Evolutionary conservation across 106 monocot species (phyloP).

Genomic region (Dioscorea alata): DNA sequence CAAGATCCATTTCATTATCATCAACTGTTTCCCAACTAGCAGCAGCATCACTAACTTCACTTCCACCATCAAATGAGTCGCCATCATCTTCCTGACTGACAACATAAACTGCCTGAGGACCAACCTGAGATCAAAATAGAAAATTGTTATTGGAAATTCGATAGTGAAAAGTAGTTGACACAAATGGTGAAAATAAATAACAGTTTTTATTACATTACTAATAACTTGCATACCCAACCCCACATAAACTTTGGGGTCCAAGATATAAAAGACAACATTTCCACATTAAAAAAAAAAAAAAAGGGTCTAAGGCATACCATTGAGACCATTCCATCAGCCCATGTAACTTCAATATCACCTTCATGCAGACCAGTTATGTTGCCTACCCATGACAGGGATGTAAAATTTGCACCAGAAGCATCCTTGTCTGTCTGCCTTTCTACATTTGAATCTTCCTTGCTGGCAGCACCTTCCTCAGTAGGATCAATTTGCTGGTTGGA

Average conservation of each 20-base stretch:
- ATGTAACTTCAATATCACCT: conserved; percentile 95
- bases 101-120: conserved; percentile 89
- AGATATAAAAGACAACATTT: too few species aligned
- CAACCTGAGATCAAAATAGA: conserved; percentile 34
- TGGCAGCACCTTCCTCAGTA: conserved; percentile 8
- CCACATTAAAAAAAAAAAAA: too few species aligned
- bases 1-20: conserved; percentile 56
- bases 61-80: conserved; percentile 61
- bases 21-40: conserved; percentile 93
- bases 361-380: conserved; percentile 82
- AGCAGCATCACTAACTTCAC: conserved; percentile 54
- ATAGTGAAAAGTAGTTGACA: not conserved
- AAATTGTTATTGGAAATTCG: not conserved
- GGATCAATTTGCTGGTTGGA: too few species aligned
- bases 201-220: not conserved
- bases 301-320: conserved; percentile 31
- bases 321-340: conserved; percentile 88
- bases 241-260: too few species aligned
- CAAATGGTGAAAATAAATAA: not conserved
- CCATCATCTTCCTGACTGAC: conserved; percentile 76
- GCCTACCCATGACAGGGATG: conserved; percentile 78
- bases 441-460: conserved; percentile 2
- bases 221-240: too few species aligned
- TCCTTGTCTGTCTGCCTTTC: conserved; percentile 6
- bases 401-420: conserved; percentile 22